Conservation (phyloP, 2,329 filamentous ascomycete species). For the Penicillium sumatraense region DNA sequence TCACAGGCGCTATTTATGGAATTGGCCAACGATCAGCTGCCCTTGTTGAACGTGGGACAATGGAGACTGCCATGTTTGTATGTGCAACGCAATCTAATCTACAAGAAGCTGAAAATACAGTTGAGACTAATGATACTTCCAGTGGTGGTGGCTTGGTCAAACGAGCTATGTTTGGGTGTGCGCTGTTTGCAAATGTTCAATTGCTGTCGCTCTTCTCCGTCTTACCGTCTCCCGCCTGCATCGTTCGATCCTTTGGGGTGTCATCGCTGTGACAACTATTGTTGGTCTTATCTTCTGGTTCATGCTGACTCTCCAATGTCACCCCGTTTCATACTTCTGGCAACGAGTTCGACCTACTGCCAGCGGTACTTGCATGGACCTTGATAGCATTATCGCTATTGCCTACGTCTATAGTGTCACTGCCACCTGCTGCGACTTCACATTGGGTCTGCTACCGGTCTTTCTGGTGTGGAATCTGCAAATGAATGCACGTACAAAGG, state of each 20-base stretch:
- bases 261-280: conserved; percentile 52
- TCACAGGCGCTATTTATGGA: conserved; percentile 39
- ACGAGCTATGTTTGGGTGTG: conserved; percentile 57
- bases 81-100: conserved; percentile 11
- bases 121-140: conserved; percentile 4
- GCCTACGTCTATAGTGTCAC: conserved; percentile 58
- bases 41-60: conserved; percentile 22
- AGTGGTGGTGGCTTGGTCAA: conserved; percentile 62
- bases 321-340: conserved; percentile 59
- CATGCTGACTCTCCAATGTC: conserved; percentile 58
- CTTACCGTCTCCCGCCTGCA: conserved; percentile 44
- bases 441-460: conserved; percentile 57
- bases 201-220: conserved; percentile 59
- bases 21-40: conserved; percentile 30
- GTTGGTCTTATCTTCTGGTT: conserved; percentile 57
- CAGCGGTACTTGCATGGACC: conserved; percentile 45
- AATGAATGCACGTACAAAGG: conserved; percentile 58
- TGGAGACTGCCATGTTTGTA: conserved; percentile 42
- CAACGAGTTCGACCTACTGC: conserved; percentile 26
- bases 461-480: conserved; percentile 59
- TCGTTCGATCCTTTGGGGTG: conserved; percentile 25
- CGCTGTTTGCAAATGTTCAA: conserved; percentile 55
- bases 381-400: conserved; percentile 55
- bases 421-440: conserved; percentile 56
- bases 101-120: neutral